Percentiles rank a stretch among this genome's conserved stretches.
phyloP scores from a whole-genome alignment of 2,329 filamentous ascomycete genomes.

The Huntiella moniliformis region DNA sequence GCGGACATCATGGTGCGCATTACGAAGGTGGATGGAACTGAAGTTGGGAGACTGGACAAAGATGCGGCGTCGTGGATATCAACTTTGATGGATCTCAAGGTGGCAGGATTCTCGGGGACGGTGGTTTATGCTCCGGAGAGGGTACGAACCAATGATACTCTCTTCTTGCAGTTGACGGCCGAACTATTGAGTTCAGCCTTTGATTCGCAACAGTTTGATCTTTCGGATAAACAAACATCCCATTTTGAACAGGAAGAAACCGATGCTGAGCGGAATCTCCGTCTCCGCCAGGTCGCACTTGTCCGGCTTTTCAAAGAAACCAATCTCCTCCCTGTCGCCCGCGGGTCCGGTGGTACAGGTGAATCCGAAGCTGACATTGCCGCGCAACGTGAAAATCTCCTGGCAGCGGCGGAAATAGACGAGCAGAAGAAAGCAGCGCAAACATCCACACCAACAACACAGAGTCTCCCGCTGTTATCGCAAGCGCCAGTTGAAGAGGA shows the following conservation, averaged over 20 bases:
- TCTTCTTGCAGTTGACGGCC: slow-evolving; percentile 76
- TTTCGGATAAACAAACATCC: slow-evolving; percentile 18
- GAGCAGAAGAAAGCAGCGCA: slow-evolving; percentile 38
- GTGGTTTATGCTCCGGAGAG: slow-evolving; percentile 81
- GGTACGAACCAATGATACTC: slow-evolving; percentile 74
- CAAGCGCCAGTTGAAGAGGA: slow-evolving; percentile 43
- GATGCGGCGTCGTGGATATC: slow-evolving; percentile 86
- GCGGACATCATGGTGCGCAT: slow-evolving; percentile 84
- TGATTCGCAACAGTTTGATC: slow-evolving; percentile 9
- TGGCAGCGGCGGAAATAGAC: slow-evolving; percentile 73
- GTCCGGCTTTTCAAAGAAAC: slow-evolving; percentile 83
- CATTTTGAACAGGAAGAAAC: slow-evolving; percentile 77
- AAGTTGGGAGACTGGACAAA: slow-evolving; percentile 72
- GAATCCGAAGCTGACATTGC: slow-evolving; percentile 23
- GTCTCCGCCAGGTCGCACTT: slow-evolving; percentile 68
- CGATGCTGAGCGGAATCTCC: slow-evolving; percentile 62
- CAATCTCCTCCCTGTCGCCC: slow-evolving; percentile 60
- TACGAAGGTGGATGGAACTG: slow-evolving; percentile 57
- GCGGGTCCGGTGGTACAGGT: slow-evolving; percentile 39
- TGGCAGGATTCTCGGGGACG: slow-evolving; percentile 70
- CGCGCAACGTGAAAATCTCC: slow-evolving; percentile 63
- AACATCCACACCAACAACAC: background rate
- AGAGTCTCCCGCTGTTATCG: background rate
- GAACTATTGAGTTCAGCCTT: slow-evolving; percentile 56
- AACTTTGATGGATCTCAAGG: slow-evolving; percentile 70